phyloP scores from a whole-genome alignment of 495 filamentous ascomycete genomes.

The Recurvomyces mirabilis region DNA sequence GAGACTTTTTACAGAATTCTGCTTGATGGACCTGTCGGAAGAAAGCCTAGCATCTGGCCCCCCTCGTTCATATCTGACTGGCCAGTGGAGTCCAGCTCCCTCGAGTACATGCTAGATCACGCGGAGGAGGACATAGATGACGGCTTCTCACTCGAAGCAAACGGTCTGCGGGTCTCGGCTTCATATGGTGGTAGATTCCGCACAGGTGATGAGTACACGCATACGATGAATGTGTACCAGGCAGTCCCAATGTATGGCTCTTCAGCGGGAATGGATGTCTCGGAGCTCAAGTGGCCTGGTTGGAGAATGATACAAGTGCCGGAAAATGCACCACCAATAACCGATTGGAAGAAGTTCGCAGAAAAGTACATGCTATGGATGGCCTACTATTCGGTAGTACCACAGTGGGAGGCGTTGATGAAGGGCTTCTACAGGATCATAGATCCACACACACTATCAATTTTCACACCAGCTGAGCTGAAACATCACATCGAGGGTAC shows the following conservation, averaged over 20 bases:
- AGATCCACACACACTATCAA: conserved; percentile 51
- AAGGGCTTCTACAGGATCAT: conserved; percentile 72
- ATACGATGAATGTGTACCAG: not conserved
- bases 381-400: conserved; percentile 60
- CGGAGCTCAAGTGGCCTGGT: not conserved
- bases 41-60: conserved; percentile 22
- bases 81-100: conserved; percentile 62
- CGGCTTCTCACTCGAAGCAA: conserved; percentile 15
- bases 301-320: conserved; percentile 16
- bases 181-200: not conserved
- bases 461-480: conserved; percentile 61
- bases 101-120: not conserved
- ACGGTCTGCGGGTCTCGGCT: conserved; percentile 14
- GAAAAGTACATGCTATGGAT: conserved; percentile 83
- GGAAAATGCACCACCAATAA: conserved; percentile 57
- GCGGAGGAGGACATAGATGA: not conserved
- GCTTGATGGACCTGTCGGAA: too few relatives aligned
- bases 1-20: conserved; percentile 72
- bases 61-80: conserved; percentile 69
- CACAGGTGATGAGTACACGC: not conserved
- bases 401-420: conserved; percentile 70
- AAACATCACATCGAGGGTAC: conserved; percentile 69
- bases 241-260: not conserved
- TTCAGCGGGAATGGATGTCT: not conserved
- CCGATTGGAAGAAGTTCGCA: conserved; percentile 62